phyloP scores from a whole-genome alignment of 108 stramenopile species.

The Fragilaria crotonensis region DNA sequence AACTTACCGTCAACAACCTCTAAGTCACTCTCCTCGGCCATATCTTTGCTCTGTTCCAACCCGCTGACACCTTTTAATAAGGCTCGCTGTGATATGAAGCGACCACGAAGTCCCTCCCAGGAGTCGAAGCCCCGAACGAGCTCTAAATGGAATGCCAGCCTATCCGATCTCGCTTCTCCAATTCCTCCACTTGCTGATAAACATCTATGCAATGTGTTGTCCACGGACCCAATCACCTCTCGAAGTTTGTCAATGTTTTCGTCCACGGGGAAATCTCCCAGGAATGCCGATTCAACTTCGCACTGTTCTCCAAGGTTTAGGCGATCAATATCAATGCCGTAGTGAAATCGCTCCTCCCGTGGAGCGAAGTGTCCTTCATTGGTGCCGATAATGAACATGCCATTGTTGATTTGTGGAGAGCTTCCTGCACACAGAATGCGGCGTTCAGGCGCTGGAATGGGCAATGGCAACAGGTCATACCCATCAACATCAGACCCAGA shows the following conservation, averaged over 20 bases:
- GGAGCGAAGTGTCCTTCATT: conserved; percentile 1
- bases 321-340: conserved; percentile 14
- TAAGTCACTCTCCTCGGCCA: conserved; percentile 46
- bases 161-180: conserved; percentile 39
- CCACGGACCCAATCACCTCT: conserved; percentile 65
- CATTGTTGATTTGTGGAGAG: conserved; percentile 3
- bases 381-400: background rate
- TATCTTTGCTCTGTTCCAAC: conserved; percentile 40
- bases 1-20: conserved; percentile 61
- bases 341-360: conserved; percentile 27
- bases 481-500: conserved; percentile 47
- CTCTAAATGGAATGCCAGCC: conserved; percentile 39
- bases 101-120: conserved; percentile 69
- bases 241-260: conserved; percentile 79
- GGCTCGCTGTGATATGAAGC: conserved; percentile 64
- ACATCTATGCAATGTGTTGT: conserved; percentile 52
- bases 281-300: conserved; percentile 21
- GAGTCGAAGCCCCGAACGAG: conserved; percentile 70
- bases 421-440: conserved; percentile 50
- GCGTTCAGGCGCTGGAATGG: conserved; percentile 70
- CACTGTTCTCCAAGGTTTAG: conserved; percentile 16
- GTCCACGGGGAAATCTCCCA: conserved; percentile 73
- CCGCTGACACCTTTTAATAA: conserved; percentile 60
- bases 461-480: conserved; percentile 77
- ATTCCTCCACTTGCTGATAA: conserved; percentile 43